Conservation (phyloP, 371 early-diverging fungal genomes). For the Mortierella sp. region DNA sequence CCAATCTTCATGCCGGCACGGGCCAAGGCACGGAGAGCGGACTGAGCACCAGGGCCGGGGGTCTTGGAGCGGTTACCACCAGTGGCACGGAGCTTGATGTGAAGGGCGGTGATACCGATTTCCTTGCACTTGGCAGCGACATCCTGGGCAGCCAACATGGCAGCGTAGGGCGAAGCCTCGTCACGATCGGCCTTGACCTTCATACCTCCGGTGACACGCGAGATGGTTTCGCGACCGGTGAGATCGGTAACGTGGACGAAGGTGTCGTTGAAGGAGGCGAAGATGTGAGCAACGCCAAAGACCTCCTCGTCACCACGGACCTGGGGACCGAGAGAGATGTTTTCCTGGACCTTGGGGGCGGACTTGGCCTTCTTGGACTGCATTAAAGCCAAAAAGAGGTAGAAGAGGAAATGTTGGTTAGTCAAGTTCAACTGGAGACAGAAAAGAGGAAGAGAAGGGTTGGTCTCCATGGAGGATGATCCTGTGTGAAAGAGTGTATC, state of each 20-base stretch:
- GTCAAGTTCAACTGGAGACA: no score
- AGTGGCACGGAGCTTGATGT: conserved; percentile 99
- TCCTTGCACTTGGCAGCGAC: conserved; percentile 99
- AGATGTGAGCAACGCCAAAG: conserved; percentile 99
- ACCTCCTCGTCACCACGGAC: conserved; percentile 98
- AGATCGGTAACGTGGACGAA: conserved; percentile 99
- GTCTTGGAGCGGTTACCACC: conserved; percentile 99
- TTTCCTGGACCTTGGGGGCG: conserved; percentile 82
- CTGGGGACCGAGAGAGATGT: conserved; percentile 96
- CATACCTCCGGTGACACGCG: conserved; percentile 99
- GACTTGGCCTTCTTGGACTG: conserved; percentile 85
- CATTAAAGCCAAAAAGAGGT: not conserved
- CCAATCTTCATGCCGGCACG: conserved; percentile 87
- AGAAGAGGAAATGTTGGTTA: no score
- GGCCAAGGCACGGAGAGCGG: conserved; percentile 99
- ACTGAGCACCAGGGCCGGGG: conserved; percentile 99
- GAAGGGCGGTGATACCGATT: conserved; percentile 99
- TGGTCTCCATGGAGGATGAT: no score
- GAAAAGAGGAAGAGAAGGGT: no score
- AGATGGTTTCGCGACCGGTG: conserved; percentile 99
- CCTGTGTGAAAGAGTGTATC: no score
- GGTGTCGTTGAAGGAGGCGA: conserved; percentile 99
- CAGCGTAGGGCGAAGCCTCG: conserved; percentile 99
- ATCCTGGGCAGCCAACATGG: conserved; percentile 99
- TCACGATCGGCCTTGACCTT: conserved; percentile 99